These are phyloP conservation scores for Dioscorea dumetorum DNA, from an alignment of 106 monocot species.

Conservation along the genomic window DNA sequence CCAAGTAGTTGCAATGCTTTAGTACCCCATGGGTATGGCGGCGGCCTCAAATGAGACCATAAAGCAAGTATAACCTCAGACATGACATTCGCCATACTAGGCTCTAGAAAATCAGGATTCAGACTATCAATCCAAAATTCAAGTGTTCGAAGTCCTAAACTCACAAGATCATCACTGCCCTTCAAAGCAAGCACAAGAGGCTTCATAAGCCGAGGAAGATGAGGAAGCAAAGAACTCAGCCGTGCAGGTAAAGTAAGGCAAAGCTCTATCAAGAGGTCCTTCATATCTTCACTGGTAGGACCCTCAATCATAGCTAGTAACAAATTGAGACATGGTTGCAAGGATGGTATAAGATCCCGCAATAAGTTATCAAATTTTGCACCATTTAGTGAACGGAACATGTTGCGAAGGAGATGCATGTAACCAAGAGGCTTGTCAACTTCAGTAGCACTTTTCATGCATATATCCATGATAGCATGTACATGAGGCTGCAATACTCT, in stretches of 20 bases:
- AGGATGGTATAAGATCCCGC: conserved; percentile 81
- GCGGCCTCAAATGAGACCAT: conserved; percentile 94
- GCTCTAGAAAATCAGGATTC: conserved; percentile 98
- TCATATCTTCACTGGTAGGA: conserved; percentile 89
- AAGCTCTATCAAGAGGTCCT: conserved; percentile 84
- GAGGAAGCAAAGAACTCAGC: conserved; percentile 97
- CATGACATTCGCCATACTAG: conserved; percentile 99
- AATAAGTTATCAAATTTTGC: conserved; percentile 91
- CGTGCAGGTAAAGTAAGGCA: conserved; percentile 93
- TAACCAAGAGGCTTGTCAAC: conserved; percentile 97
- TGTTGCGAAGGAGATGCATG: conserved; percentile 80
- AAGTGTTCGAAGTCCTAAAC: conserved; percentile 92
- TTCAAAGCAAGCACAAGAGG: conserved; percentile 89
- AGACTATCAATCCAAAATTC: conserved; percentile 99
- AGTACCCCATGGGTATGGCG: conserved; percentile 92
- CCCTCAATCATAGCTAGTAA: conserved; percentile 91
- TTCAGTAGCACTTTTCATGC: conserved; percentile 96
- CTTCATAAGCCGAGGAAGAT: conserved; percentile 89
- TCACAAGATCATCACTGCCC: conserved; percentile 90
- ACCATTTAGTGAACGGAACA: conserved; percentile 85
- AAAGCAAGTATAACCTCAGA: conserved; percentile 94
- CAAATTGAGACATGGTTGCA: conserved; percentile 97
- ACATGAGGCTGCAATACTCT: conserved; percentile 89
- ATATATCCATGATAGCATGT: conserved; percentile 86
- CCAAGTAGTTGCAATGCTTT: conserved; percentile 91